Evolutionary conservation across 1,139 yeast genomes (phyloP), one percentile per base, ranked within the genome.

Genomic region (Debaryomyces nepalensis): DNA sequence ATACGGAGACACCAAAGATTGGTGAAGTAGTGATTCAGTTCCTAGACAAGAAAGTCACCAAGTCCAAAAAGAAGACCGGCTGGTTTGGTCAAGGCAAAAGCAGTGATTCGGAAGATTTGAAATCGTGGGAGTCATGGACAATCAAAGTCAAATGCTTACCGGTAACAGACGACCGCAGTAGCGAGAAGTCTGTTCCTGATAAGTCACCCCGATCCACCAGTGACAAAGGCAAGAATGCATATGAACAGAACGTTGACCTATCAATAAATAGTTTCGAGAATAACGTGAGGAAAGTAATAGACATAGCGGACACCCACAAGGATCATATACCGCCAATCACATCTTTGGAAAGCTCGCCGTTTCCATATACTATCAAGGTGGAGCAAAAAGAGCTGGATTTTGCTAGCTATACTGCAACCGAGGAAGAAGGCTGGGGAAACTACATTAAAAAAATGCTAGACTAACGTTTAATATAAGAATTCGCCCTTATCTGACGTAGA

Each of bases 321-420:
- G 78, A 72, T 40, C 90, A 84, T 51, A 81, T 87, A 3, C 95
- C 95, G 2, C 87, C 88, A 0, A 84, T 87, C 15, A 80, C 86
- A 4, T 77, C 87, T 2, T 67, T 83, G 10, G 89, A 83, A 9
- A 68, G 77, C 23, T 66, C 81, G 12, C 91, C 93, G 3, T 87
- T 86, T 52, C 88, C 88, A 0, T 86, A 81, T 55, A 53, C 52
- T 4, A 70, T 73, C 15, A 54, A 57, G 11, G 57, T 71, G 23
- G 57, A 54, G 37, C 45, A 42, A 31, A 42, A 44, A 61, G 64
- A 41, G 15, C 27, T 45, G 36, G 20, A 54, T 44, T 26, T 40
- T 40, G 22, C 43, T 44, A 40, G 35, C 33, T 33, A 34, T 32
- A 37, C 26, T 35, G 49, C 43, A 14, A 43, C 39, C 12, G 56